phyloP scores from a whole-genome alignment of 2,329 filamentous ascomycete genomes.

The Magnaporthiopsis poae region DNA sequence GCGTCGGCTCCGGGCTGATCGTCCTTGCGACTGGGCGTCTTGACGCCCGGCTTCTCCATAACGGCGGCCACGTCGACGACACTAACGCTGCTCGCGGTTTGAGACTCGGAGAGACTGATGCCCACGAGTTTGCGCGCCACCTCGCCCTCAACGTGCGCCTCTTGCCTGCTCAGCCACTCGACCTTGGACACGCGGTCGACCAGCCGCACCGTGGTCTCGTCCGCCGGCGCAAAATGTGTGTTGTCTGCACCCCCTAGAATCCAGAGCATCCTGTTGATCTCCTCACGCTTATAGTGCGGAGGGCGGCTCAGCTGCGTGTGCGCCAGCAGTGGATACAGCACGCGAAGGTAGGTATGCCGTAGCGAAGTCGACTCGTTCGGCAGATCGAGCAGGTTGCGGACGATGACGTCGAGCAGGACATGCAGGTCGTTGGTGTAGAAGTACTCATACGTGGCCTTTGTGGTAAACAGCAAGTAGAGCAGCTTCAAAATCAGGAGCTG shows the following conservation, averaged over 20 bases:
- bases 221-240: slow-evolving; percentile 68
- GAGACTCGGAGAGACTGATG: slow-evolving; percentile 56
- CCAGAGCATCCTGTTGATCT: slow-evolving; percentile 65
- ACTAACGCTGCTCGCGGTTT: slow-evolving; percentile 63
- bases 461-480: slow-evolving; percentile 90
- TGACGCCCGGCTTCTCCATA: slow-evolving; percentile 71
- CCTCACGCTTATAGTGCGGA: slow-evolving; percentile 83
- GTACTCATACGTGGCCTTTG: slow-evolving; percentile 83
- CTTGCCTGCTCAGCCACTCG: slow-evolving; percentile 46
- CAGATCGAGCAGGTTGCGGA: slow-evolving; percentile 90
- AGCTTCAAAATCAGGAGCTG: slow-evolving; percentile 95
- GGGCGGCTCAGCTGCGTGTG: slow-evolving; percentile 83
- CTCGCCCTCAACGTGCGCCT: slow-evolving; percentile 23
- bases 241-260: slow-evolving; percentile 59
- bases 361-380: slow-evolving; percentile 70
- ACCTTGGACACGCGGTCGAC: slow-evolving; percentile 62
- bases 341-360: slow-evolving; percentile 87
- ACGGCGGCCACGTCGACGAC: slow-evolving; percentile 70
- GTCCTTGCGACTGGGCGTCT: slow-evolving; percentile 61
- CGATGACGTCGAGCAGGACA: slow-evolving; percentile 88
- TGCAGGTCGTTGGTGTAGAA: slow-evolving; percentile 97
- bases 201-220: slow-evolving; percentile 69
- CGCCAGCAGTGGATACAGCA: slow-evolving; percentile 78
- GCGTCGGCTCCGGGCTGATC: slow-evolving; percentile 15
- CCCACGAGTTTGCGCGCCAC: slow-evolving; percentile 55